Conservation (phyloP, 768 basidiomycete species). For the Cantharellus anzutake region DNA sequence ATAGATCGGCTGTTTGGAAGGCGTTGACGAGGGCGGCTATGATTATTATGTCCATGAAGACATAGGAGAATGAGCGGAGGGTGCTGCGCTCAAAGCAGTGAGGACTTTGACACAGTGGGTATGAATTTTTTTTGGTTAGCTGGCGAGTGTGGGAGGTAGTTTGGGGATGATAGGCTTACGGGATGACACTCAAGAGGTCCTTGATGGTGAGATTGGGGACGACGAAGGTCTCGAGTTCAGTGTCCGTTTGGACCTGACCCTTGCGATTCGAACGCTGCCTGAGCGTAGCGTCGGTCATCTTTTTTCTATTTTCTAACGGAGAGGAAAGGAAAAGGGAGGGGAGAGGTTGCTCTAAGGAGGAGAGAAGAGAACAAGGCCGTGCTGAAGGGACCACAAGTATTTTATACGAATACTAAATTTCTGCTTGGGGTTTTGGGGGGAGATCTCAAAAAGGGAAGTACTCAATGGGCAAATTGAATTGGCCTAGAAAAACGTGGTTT, state of each 20-base stretch:
- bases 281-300: neutral
- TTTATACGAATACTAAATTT: too few species aligned
- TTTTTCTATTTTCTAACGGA: neutral
- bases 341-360: neutral
- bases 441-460: too few species aligned
- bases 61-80: constrained; percentile 19
- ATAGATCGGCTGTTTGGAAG: constrained; percentile 18
- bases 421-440: too few species aligned
- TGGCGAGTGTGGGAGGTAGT: neutral
- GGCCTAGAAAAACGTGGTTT: too few species aligned
- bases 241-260: neutral
- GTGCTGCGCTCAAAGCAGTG: constrained; percentile 29
- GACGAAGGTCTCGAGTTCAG: constrained; percentile 15
- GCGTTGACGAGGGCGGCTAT: constrained; percentile 19
- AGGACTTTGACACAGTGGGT: constrained; percentile 10
- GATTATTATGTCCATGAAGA: constrained; percentile 21
- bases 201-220: constrained; percentile 23
- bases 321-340: neutral
- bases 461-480: too few species aligned
- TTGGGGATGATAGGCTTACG: constrained; percentile 12
- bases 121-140: too few species aligned
- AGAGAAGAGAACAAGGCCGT: too few species aligned
- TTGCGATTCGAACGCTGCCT: neutral
- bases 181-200: constrained; percentile 23
- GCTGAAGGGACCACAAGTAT: too few species aligned